Conservation (phyloP, 164 flowering plant genomes). For the Cinnamomum chago region DNA sequence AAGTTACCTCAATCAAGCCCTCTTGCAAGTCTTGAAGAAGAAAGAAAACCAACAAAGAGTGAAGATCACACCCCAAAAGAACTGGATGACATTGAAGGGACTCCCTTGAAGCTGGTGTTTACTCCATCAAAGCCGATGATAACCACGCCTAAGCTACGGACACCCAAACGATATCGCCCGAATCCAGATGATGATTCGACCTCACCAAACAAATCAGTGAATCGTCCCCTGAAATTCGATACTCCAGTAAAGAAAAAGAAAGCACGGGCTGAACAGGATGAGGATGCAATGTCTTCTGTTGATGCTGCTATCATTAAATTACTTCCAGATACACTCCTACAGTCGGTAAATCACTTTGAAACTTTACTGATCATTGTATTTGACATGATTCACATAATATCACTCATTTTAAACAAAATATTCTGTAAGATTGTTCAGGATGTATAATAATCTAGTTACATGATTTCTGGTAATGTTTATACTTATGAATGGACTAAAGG, state of each 20-base stretch:
- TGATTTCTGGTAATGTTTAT: no score
- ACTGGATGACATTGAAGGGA: constrained; percentile 14
- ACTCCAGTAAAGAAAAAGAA: constrained; percentile 43
- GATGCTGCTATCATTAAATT: constrained; percentile 41
- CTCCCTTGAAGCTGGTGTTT: constrained; percentile 32
- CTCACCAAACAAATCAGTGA: constrained; percentile 36
- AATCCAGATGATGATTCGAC: constrained; percentile 41
- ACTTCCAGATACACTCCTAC: constrained; percentile 54
- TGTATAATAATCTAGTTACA: no score
- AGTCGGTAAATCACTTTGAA: constrained; percentile 48
- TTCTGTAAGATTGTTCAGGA: no score
- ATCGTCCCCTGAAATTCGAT: constrained; percentile 54
- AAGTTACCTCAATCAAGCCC: constrained; percentile 4
- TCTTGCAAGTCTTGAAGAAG: constrained; percentile 17
- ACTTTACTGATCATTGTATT: no score
- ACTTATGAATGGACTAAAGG: no score
- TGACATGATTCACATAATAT: no score
- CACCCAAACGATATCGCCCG: constrained; percentile 57
- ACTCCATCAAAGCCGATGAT: constrained; percentile 54
- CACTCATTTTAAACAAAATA: no score
- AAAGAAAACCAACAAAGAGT: constrained; percentile 3
- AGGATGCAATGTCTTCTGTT: constrained; percentile 14
- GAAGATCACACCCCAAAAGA: constrained; percentile 15
- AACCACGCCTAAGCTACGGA: constrained; percentile 47
- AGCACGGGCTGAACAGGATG: constrained; percentile 12